Evolutionary conservation across 192 early-diverging fungal genomes (phyloP), one percentile per base, ranked within the genome.

Genomic region (Backusella mclennaniae): DNA sequence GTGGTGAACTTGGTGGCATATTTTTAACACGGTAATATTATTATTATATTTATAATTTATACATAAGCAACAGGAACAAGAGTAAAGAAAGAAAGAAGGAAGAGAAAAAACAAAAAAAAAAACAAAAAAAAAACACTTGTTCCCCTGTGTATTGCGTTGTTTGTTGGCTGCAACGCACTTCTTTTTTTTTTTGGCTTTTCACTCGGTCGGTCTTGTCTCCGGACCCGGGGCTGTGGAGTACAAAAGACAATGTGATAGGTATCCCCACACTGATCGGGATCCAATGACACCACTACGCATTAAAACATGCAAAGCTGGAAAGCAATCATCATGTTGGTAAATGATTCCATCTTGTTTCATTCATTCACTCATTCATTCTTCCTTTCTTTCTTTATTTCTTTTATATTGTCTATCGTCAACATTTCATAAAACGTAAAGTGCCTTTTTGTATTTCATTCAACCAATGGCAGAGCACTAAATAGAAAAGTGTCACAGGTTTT

Each of bases 1-100:
- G 68, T 56, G 77, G 67, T 74, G 77, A 72, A 11, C 67, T 79
- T 39, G 67, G 44, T 63, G 77, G 77, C 77, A 79, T 79, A 67
- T 42, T 33, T 33, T 33, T 33, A 33, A 33, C 33, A 33, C 33
- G 33, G 33, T 33, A 33, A 33, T 33, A 33, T 3, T 26, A 26
- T 26, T 26, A 26, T 26, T 26, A 26, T 33, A 33, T 33, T 33
- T 33, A 33, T 33, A 33, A 19, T 35, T 38, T 35, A 36, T 5
- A 39, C 38, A 39, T 39, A 14, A 41, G 26, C 17, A 26, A 17
- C 12, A 26, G 15, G 39, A 74, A 36, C 3, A 38, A 66, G 35
- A 23, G 1, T 36, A 26, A 69, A 23, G 39, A 42, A 21, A 56
- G n/a, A 41, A 41, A 42, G 52, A 38, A 67, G 44, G 44, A 49